These are phyloP conservation scores for Flagelloscypha sp. DNA, from an alignment of 768 basidiomycete species.

Conservation along the genomic window DNA sequence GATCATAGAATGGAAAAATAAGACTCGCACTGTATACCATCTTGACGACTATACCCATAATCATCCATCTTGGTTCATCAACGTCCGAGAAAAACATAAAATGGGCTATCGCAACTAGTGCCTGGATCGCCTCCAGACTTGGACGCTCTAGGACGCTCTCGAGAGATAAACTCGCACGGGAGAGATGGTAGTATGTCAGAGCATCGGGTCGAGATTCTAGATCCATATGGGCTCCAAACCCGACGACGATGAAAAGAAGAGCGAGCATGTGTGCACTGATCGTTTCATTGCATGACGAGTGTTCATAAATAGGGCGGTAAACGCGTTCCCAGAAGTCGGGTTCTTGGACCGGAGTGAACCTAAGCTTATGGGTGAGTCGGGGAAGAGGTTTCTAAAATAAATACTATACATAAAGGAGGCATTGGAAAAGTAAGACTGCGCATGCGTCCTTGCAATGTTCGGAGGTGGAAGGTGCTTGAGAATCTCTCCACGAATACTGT, in stretches of 20 bases:
- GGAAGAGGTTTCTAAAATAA: no score
- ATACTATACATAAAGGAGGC: no score
- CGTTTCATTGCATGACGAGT: conserved; percentile 31
- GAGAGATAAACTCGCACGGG: conserved; percentile 48
- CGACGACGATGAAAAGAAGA: conserved; percentile 56
- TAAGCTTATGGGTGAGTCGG: no score
- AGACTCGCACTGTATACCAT: conserved; percentile 54
- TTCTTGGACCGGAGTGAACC: conserved; percentile 63
- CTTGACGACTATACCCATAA: conserved; percentile 66
- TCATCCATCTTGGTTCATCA: conserved; percentile 58
- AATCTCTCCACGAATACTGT: no score
- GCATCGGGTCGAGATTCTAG: conserved; percentile 47
- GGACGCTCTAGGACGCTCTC: conserved; percentile 61
- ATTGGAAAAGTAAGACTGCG: no score
- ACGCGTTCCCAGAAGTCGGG: conserved; percentile 45
- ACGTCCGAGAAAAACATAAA: no score
- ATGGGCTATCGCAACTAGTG: conserved; percentile 41
- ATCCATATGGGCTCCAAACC: conserved; percentile 55
- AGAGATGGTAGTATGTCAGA: conserved; percentile 52
- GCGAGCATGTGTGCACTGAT: conserved; percentile 47
- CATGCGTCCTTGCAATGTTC: no score
- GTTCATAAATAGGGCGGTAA: conserved; percentile 47
- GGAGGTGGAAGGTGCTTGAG: no score
- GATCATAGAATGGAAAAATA: conserved; percentile 10
- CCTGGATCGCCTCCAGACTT: conserved; percentile 54